Percentiles rank a stretch among this genome's conserved stretches.
phyloP scores from a whole-genome alignment of 768 basidiomycete species.

The Leccinum olivaceopallidum region DNA sequence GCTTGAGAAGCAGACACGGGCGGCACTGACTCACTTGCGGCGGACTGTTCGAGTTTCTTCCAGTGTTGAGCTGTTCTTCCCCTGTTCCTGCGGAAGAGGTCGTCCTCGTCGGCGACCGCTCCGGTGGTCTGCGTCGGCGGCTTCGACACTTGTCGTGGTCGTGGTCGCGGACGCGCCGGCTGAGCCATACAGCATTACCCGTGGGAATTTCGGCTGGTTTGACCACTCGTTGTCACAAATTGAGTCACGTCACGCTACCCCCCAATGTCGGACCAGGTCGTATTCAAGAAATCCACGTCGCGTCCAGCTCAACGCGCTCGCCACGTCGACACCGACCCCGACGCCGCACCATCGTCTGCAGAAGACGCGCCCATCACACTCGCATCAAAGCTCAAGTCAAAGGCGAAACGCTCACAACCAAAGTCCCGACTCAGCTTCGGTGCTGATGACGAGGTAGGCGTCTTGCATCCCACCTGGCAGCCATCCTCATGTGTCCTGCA shows the following conservation, averaged over 20 bases:
- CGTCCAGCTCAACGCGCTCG: constrained; percentile 43
- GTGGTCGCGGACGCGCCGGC: constrained; percentile 46
- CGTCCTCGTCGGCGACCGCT: constrained; percentile 55
- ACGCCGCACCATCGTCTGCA: constrained; percentile 2
- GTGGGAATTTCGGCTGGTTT: constrained; percentile 27
- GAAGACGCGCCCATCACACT: constrained; percentile 56
- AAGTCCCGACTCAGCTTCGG: constrained; percentile 81
- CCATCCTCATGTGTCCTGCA: constrained; percentile 29
- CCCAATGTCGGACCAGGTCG: constrained; percentile 29
- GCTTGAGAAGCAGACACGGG: not conserved
- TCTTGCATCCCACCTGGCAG: constrained; percentile 12
- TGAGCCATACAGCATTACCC: constrained; percentile 24
- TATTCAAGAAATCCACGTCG: constrained; percentile 45
- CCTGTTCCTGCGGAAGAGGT: constrained; percentile 67
- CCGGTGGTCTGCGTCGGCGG: constrained; percentile 6
- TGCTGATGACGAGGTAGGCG: constrained; percentile 60
- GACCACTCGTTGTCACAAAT: constrained; percentile 17
- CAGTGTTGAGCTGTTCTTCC: constrained; percentile 56
- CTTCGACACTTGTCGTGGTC: constrained; percentile 46
- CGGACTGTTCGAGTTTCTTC: constrained; percentile 56
- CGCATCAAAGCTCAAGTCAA: constrained; percentile 69
- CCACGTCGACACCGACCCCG: constrained; percentile 39
- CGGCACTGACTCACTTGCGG: constrained; percentile 46
- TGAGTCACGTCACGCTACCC: constrained; percentile 25
- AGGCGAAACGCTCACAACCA: constrained; percentile 62